A percentile compares a stretch with the other conserved stretches of the same genome.
These are phyloP conservation scores for Pseudogymnoascus destructans DNA, from an alignment of 2,329 filamentous ascomycete species.

Conservation along the genomic window DNA sequence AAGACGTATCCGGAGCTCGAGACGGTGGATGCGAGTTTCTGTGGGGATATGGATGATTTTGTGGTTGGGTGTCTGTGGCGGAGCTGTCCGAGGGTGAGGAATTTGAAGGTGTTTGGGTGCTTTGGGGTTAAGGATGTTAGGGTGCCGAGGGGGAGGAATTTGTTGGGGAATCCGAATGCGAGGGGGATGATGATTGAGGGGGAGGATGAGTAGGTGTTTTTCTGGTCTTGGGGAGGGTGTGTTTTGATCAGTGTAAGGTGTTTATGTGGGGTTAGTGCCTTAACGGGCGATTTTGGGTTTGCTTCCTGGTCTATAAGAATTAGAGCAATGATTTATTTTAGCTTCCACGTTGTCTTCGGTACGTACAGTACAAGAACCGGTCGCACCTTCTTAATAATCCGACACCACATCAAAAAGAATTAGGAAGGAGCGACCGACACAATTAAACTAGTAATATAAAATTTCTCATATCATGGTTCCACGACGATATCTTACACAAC, in stretches of 20 bases:
- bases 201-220: slow-evolving; percentile 9
- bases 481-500: neutral
- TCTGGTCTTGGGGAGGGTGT: neutral
- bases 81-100: slow-evolving; percentile 45
- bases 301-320: neutral
- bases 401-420: neutral
- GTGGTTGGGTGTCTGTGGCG: slow-evolving; percentile 51
- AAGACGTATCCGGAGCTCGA: slow-evolving; percentile 51
- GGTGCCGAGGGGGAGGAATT: slow-evolving; percentile 41
- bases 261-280: neutral
- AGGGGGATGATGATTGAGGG: slow-evolving; percentile 48
- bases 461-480: neutral
- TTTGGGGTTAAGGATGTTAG: slow-evolving; percentile 45
- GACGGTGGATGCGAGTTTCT: slow-evolving; percentile 68
- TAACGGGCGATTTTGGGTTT: neutral
- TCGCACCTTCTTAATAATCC: neutral
- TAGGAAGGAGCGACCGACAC: neutral
- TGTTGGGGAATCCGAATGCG: slow-evolving; percentile 46
- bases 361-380: neutral
- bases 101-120: slow-evolving; percentile 51
- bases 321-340: neutral
- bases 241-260: neutral
- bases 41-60: slow-evolving; percentile 51
- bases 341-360: neutral
- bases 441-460: neutral